Evolutionary conservation across 2,329 filamentous ascomycete genomes (phyloP).

Genomic region (Sarocladium brachiariae): DNA sequence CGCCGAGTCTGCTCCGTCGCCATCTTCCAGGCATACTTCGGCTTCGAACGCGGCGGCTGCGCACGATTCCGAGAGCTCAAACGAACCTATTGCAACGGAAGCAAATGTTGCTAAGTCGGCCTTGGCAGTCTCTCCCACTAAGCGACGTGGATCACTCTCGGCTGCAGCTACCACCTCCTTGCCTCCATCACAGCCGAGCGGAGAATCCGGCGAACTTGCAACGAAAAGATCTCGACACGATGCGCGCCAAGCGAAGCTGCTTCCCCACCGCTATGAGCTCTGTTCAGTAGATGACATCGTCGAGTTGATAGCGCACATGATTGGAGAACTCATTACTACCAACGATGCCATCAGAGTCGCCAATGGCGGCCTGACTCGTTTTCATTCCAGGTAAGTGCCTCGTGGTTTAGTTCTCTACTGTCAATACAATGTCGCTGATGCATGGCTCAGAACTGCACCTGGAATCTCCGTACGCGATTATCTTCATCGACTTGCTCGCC

Average conservation of each 20-base stretch:
- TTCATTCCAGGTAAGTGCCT: conserved; percentile 71
- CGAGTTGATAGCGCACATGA: conserved; percentile 86
- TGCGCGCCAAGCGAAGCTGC: conserved; percentile 43
- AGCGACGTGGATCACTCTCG: conserved; percentile 1
- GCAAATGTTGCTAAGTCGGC: not conserved
- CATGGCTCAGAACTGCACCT: conserved; percentile 53
- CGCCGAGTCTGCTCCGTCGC: not conserved
- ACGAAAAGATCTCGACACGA: conserved; percentile 50
- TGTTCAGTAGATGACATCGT: conserved; percentile 83
- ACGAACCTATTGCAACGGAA: not conserved
- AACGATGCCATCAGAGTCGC: conserved; percentile 76
- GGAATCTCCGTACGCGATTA: conserved; percentile 95
- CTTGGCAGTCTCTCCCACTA: not conserved
- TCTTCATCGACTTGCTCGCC: conserved; percentile 82
- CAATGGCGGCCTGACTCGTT: conserved; percentile 81
- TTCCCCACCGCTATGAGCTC: conserved; percentile 72
- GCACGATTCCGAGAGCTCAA: not conserved
- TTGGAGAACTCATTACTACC: conserved; percentile 86
- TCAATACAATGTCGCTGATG: not conserved
- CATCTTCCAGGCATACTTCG: not conserved
- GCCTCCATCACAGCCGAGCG: not conserved
- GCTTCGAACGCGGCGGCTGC: conserved; percentile 7
- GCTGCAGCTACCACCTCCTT: not conserved
- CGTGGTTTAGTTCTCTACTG: conserved; percentile 12
- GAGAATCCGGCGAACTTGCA: conserved; percentile 11